Evolutionary conservation across 306 rosid genomes (phyloP).

Genomic region (Dalbergia cultrata): DNA sequence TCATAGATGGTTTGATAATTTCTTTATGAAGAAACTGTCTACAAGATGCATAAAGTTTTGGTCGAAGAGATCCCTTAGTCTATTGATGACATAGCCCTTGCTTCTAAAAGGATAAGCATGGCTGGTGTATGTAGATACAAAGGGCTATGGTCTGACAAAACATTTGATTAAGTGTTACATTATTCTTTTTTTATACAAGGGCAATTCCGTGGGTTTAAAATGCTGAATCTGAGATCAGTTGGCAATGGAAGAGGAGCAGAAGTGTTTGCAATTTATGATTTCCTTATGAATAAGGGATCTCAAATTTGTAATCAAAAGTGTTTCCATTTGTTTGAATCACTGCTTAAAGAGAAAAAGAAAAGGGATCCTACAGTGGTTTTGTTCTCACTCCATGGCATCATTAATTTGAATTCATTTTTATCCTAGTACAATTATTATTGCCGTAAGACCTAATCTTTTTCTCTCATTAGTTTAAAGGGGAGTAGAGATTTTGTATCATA

Average conservation of each 20-base stretch:
- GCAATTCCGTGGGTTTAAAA: slow-evolving; percentile 42
- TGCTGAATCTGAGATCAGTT: slow-evolving; percentile 46
- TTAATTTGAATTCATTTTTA: slow-evolving; percentile 16
- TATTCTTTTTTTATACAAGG: slow-evolving; percentile 54
- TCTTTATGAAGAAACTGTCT: slow-evolving; percentile 38
- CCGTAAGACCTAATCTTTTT: neutral
- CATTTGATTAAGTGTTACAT: slow-evolving; percentile 48
- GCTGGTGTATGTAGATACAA: slow-evolving; percentile 60
- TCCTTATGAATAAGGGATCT: slow-evolving; percentile 50
- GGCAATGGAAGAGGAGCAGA: slow-evolving; percentile 42
- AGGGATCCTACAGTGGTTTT: slow-evolving; percentile 32
- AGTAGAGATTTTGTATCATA: too few relatives aligned
- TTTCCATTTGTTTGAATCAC: slow-evolving; percentile 26
- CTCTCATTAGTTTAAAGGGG: neutral
- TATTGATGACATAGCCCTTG: neutral
- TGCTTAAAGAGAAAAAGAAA: slow-evolving; percentile 2
- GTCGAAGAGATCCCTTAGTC: slow-evolving; percentile 29
- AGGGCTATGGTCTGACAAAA: slow-evolving; percentile 44
- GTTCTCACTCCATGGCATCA: slow-evolving; percentile 15
- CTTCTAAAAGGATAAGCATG: slow-evolving; percentile 6
- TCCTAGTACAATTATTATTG: neutral
- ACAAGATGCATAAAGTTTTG: slow-evolving; percentile 43
- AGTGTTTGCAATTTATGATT: slow-evolving; percentile 42
- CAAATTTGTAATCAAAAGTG: slow-evolving; percentile 36
- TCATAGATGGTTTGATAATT: slow-evolving; percentile 41